Evolutionary conservation across 2,329 filamentous ascomycete species (phyloP), one percentile per base, ranked within the genome.

Genomic region (Trichophyton simii): DNA sequence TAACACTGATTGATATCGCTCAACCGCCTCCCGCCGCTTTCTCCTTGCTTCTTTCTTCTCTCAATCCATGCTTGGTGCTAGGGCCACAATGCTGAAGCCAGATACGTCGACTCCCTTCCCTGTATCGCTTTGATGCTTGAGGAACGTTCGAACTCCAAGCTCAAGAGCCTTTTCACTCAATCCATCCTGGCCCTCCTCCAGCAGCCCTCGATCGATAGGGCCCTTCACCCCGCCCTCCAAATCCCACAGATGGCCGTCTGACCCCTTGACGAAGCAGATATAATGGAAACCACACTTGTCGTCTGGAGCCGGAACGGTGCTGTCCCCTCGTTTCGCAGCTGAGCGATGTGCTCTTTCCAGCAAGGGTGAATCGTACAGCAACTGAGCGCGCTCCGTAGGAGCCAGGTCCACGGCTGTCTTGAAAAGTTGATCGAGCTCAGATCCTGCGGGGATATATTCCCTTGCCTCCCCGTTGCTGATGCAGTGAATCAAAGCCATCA

Each of bases 401-500:
- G 68, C 67, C 36, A 82, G 75, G 0, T 75, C 76, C 8, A 79
- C 67, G 0, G 78, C 76, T 3, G 72, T 67, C 15, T 73, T 68
- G n/a, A 76, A 68, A 3, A 84, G 71, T 13, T 67, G 67, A n/a
- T 75, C 77, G 2, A 83, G 69, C 0, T 72, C 69, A 0, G 78
- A 79, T 2, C 69, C 76, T 0, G 75, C 69, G 2, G 63, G 61
- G 61, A 84, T 74, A 62, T 75, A 74, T 13, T 73, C 67, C 22
- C 69, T 69, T 2, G 75, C 76, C 1, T 73, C 70, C 15, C 79
- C 77, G 67, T 84, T 85, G 57, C 76, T 72, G 22, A 83, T 66
- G 63, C 76, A 75, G 67, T 85, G 82, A 2, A 84, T 69, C 1
- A 84, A 69, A 1, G 78, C 81, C 63, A 84, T 83, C n/a, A 80